Evolutionary conservation across 1,284 basidiomycete genomes (phyloP), one percentile per base, ranked within the genome.

Genomic region (Sanghuangporus weigelae): DNA sequence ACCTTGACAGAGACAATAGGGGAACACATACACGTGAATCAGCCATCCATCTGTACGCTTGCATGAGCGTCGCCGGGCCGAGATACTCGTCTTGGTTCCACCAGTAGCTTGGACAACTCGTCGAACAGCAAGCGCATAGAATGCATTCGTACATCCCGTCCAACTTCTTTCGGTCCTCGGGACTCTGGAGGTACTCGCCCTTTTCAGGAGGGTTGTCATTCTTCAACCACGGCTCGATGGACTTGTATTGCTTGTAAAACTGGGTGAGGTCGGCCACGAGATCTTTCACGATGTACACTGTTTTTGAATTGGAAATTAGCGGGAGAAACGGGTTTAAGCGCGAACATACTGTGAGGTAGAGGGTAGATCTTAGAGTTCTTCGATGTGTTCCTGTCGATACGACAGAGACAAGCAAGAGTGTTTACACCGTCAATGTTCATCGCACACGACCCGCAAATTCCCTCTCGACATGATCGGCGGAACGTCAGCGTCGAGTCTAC

Each of bases 191-290:
- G 81, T 89, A 91, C 80, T 96, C 94, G 66, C 75, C 87, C 68
- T 90, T 79, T 67, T 82, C 90, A 2, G 95, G 95, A 1, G 89
- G 87, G 76, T 92, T 94, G 76, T 95, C 90, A 76, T 95, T 95
- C 81, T 96, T 89, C 54, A 97, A 84, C 81, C 87, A 97, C 7
- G 94, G 95, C 78, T 99, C 89, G 76, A 99, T 98, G 46, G 95
- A 96, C 80, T 98, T 98, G 92, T 99, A 98, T 77, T 99, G 96
- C 79, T 99, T 98, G 88, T 96, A 97, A 84, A 95, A 96, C 68
- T 89, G 87, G 11, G 91, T 93, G 68, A 95, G 81, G 78, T 91
- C 87, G 7, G 89, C 94, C 1, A 99, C 94, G 71, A 99, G 89
- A 79, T 99, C 96, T 83, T 98, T 99, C 77, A 99, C 96, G 72